These are phyloP conservation scores for Polygonum maritimum DNA, from an alignment of 148 eudicot species.

Conservation along the genomic window DNA sequence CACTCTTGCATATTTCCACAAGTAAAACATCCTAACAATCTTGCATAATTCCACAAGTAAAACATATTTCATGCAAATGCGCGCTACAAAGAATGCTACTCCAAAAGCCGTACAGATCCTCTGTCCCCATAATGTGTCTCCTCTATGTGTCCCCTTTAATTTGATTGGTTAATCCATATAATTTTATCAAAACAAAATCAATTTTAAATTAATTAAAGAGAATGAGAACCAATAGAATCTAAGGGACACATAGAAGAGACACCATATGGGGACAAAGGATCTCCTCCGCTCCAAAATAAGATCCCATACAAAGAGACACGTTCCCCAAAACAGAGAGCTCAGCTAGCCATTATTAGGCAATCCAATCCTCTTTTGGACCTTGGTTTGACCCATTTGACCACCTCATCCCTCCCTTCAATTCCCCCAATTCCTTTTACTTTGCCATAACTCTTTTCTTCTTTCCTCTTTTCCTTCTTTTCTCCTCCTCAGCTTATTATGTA, in stretches of 20 bases:
- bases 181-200: no score
- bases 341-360: slow-evolving; percentile 15
- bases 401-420: slow-evolving; percentile 10
- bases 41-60: neutral
- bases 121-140: no score
- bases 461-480: neutral
- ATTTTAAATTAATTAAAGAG: no score
- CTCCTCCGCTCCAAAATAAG: neutral
- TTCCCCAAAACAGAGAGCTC: slow-evolving; percentile 56
- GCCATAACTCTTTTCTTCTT: neutral
- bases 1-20: neutral
- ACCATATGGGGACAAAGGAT: no score
- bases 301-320: slow-evolving; percentile 17
- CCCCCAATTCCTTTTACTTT: slow-evolving; percentile 13
- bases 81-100: neutral
- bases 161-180: no score
- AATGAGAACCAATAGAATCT: no score
- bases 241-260: no score
- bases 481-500: neutral
- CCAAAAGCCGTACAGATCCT: no score
- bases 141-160: no score
- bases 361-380: slow-evolving; percentile 48
- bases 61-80: neutral
- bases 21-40: no score
- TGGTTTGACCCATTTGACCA: slow-evolving; percentile 24